Evolutionary conservation across 1,284 basidiomycete genomes (phyloP).

Genomic region (Macrocybe sp.): DNA sequence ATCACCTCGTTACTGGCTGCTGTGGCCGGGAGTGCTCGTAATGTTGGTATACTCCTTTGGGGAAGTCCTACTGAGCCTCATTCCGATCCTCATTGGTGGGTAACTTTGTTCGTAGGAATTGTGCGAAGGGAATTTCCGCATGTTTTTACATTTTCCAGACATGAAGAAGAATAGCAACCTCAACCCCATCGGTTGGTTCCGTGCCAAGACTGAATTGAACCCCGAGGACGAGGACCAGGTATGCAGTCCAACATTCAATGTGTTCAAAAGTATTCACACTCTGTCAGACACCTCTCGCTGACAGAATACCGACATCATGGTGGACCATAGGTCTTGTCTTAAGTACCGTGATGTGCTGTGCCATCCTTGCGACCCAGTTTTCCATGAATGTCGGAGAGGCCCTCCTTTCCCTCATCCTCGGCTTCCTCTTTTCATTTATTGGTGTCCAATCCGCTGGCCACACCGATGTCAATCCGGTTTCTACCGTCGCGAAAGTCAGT

Average conservation of each 20-base stretch:
- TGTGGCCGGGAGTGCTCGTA: conserved; percentile 64
- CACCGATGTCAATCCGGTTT: conserved; percentile 58
- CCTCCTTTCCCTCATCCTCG: conserved; percentile 51
- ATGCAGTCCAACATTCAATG: neutral
- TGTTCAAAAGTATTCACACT: too few relatives aligned
- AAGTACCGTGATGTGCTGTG: conserved; percentile 48
- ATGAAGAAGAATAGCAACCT: conserved; percentile 13
- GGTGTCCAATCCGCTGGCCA: conserved; percentile 59
- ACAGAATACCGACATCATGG: conserved; percentile 53
- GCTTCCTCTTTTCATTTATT: conserved; percentile 68
- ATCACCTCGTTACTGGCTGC: conserved; percentile 64
- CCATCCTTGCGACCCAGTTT: conserved; percentile 53
- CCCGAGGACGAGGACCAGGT: conserved; percentile 40
- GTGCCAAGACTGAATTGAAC: conserved; percentile 17
- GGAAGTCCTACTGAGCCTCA: conserved; percentile 36
- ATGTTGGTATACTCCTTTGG: conserved; percentile 47
- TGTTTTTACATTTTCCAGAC: conserved; percentile 4
- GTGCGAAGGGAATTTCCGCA: neutral
- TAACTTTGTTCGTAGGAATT: neutral
- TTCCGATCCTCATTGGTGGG: conserved; percentile 27
- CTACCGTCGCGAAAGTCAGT: conserved; percentile 47
- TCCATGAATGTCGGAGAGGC: conserved; percentile 55
- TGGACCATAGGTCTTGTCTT: conserved; percentile 48
- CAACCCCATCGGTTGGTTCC: conserved; percentile 27
- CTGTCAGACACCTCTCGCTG: conserved; percentile 35